Conservation (phyloP, 495 filamentous ascomycete genomes). For the Daldinia vernicosa region DNA sequence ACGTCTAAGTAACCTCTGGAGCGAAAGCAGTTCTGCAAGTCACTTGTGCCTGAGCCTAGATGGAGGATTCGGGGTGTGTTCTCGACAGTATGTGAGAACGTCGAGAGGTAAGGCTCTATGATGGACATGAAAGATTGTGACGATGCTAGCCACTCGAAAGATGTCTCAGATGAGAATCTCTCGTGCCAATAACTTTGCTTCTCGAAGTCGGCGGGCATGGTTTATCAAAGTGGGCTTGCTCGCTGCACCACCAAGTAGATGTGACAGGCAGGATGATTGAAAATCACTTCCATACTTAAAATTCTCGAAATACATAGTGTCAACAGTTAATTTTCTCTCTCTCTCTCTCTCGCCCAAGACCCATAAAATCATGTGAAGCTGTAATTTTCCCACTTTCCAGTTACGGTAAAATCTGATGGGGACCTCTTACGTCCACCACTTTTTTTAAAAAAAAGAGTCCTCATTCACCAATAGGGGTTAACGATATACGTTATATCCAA, state of each 20-base stretch:
- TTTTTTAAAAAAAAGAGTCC: too few species aligned
- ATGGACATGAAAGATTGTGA: conserved; percentile 49
- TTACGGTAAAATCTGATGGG: neutral
- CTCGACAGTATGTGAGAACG: conserved; percentile 2
- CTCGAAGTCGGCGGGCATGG: conserved; percentile 47
- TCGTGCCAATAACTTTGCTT: conserved; percentile 54
- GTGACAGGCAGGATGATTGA: neutral
- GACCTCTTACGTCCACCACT: neutral
- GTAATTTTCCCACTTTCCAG: neutral
- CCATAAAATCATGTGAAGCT: conserved; percentile 2
- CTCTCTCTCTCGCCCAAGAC: neutral
- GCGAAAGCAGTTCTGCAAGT: conserved; percentile 51
- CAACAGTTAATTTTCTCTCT: neutral
- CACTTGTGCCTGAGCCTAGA: conserved; percentile 54
- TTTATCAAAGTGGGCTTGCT: neutral
- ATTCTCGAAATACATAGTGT: neutral
- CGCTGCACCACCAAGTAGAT: neutral
- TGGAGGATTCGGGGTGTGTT: conserved; percentile 45
- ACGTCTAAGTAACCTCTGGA: conserved; percentile 45
- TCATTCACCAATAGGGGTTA: too few species aligned
- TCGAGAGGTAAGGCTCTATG: conserved; percentile 44
- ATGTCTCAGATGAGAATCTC: conserved; percentile 49
- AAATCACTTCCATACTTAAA: neutral
- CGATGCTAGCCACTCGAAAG: conserved; percentile 54
- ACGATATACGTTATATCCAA: too few species aligned